phyloP scores from a whole-genome alignment of 1,284 basidiomycete genomes.

The Meripilus lineatus region DNA sequence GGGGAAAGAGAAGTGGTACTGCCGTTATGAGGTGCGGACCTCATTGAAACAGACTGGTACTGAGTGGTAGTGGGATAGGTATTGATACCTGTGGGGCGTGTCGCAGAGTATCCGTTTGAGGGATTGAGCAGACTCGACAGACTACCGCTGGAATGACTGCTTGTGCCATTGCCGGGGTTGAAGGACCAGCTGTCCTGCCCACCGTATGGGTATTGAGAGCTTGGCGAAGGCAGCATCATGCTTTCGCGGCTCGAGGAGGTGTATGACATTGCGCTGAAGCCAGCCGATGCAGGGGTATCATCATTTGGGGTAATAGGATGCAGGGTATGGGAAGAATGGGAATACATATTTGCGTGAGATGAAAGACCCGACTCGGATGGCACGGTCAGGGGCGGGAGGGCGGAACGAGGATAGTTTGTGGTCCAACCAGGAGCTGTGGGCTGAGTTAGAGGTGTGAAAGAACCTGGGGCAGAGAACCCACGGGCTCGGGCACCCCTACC shows the following conservation, averaged over 20 bases:
- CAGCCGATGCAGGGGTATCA: slow-evolving; percentile 54
- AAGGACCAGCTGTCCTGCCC: slow-evolving; percentile 59
- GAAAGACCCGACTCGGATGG: slow-evolving; percentile 63
- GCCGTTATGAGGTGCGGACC: slow-evolving; percentile 53
- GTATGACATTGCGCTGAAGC: slow-evolving; percentile 49
- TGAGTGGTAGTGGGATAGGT: slow-evolving; percentile 63
- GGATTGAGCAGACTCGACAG: slow-evolving; percentile 78
- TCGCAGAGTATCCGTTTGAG: slow-evolving; percentile 45
- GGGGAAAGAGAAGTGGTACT: slow-evolving; percentile 63
- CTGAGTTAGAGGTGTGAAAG: slow-evolving; percentile 64
- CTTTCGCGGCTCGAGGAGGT: slow-evolving; percentile 37
- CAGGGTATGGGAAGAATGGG: slow-evolving; percentile 48
- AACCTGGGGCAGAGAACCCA: slow-evolving; percentile 76
- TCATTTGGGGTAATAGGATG: slow-evolving; percentile 64
- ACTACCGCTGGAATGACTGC: slow-evolving; percentile 59
- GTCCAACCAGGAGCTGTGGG: slow-evolving; percentile 51
- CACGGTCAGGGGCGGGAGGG: slow-evolving; percentile 76
- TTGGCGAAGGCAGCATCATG: slow-evolving; percentile 40
- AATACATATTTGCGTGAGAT: slow-evolving; percentile 48
- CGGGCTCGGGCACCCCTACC: slow-evolving; percentile 54
- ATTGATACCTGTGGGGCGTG: slow-evolving; percentile 42
- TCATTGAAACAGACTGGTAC: slow-evolving; percentile 63
- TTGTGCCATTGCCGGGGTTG: slow-evolving; percentile 46
- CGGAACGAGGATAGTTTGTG: slow-evolving; percentile 54
- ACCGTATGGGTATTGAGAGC: slow-evolving; percentile 54